phyloP scores from a whole-genome alignment of 2,329 filamentous ascomycete species.

The Huntiella abstrusa region DNA sequence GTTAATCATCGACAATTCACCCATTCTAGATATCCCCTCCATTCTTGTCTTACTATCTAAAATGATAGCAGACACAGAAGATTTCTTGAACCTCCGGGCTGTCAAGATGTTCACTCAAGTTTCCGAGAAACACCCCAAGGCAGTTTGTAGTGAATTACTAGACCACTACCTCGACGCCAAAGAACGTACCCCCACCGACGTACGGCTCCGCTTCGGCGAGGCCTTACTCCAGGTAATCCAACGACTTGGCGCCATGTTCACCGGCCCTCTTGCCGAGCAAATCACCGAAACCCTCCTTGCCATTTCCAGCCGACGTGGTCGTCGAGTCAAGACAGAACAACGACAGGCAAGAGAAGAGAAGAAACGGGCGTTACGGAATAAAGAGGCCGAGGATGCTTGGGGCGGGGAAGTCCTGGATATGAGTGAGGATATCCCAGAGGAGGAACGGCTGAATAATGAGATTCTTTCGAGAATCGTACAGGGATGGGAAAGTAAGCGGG shows the following conservation, averaged over 20 bases:
- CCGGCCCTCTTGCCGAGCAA: conserved; percentile 30
- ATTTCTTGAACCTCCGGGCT: conserved; percentile 52
- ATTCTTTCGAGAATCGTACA: conserved; percentile 39
- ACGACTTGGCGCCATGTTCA: conserved; percentile 35
- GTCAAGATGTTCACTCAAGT: conserved; percentile 47
- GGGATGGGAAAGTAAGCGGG: conserved; percentile 48
- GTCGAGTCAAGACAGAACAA: conserved; percentile 38
- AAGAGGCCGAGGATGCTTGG: conserved; percentile 34
- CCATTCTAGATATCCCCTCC: conserved; percentile 47
- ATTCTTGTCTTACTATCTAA: conserved; percentile 44
- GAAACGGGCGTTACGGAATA: conserved; percentile 26
- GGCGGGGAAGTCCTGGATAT: conserved; percentile 32
- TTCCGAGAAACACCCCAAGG: conserved; percentile 40
- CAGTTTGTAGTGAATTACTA: conserved; percentile 41
- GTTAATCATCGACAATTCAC: conserved; percentile 34
- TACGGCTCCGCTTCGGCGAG: conserved; percentile 50
- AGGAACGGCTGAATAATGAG: conserved; percentile 28
- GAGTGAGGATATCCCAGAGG: conserved; percentile 25
- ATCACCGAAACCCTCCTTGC: conserved; percentile 41
- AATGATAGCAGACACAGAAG: conserved; percentile 46
- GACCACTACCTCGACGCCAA: conserved; percentile 48
- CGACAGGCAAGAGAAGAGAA: conserved; percentile 34
- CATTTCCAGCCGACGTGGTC: conserved; percentile 43
- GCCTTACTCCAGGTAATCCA: conserved; percentile 46
- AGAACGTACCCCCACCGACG: conserved; percentile 40